Conservation (phyloP, 1,284 basidiomycete genomes). For the Rhodotorula glutinis region DNA sequence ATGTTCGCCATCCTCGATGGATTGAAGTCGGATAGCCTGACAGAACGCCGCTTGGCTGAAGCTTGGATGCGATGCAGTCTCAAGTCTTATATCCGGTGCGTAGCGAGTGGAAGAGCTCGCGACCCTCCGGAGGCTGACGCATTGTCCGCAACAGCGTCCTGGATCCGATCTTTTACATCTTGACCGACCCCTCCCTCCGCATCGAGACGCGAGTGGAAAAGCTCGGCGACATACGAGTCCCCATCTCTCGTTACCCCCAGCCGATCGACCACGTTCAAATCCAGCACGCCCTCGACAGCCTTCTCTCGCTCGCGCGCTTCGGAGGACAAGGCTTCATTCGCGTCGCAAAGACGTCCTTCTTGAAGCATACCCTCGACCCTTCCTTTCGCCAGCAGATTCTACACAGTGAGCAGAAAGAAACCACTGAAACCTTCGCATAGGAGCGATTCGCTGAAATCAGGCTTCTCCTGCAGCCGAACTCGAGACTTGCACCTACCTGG, state of each 20-base stretch:
- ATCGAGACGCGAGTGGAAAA: constrained; percentile 56
- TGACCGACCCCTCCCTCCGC: constrained; percentile 66
- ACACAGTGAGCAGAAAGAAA: constrained; percentile 50
- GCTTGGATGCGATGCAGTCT: constrained; percentile 94
- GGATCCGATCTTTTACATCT: constrained; percentile 77
- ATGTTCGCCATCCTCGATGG: constrained; percentile 83
- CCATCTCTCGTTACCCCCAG: constrained; percentile 64
- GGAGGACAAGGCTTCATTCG: constrained; percentile 83
- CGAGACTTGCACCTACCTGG: constrained; percentile 62
- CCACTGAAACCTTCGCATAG: too few relatives aligned
- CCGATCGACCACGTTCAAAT: constrained; percentile 73
- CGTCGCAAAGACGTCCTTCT: constrained; percentile 59
- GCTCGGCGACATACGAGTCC: constrained; percentile 64
- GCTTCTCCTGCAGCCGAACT: constrained; percentile 21
- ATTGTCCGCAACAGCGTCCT: constrained; percentile 73
- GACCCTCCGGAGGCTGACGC: too few relatives aligned
- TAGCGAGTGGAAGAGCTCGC: too few relatives aligned
- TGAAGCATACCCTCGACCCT: constrained; percentile 62
- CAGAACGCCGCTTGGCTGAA: constrained; percentile 71
- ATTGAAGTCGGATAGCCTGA: constrained; percentile 69
- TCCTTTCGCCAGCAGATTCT: constrained; percentile 58
- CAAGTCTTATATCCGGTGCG: constrained; percentile 79
- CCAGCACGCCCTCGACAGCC: constrained; percentile 64
- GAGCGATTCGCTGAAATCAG: too few relatives aligned
- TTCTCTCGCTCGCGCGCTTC: constrained; percentile 74